Base-by-base conservation (phyloP, 345 rosid species). In the Kernera saxatilis region DNA sequence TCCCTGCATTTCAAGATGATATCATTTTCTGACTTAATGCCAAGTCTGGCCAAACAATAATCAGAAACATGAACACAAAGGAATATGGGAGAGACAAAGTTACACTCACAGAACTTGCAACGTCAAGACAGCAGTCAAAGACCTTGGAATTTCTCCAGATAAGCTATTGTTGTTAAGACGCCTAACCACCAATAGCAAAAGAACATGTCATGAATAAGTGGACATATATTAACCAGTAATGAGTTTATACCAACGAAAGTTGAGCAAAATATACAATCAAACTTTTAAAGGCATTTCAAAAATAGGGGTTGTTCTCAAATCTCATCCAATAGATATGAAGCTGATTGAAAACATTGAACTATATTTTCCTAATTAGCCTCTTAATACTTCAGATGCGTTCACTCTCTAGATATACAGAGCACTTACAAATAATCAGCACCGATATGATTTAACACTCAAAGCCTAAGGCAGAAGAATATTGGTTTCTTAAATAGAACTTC, bases 101-200 rank as follows among this genome's bases (percentile, higher is more conserved):
- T 48, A 35, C 53, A 77, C 80, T 77, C 64, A 77, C 80, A 77
- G 77, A 67, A 77, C 80, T 77, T 71, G 77, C 29, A 77, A 73
- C 5, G 80, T 3, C n/a, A 0, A 23, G 22, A 77, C 63, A 46
- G 74, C 74, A 44, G 81, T 77, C 70, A 77, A 67, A 44, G 81
- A 77, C 77, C 77, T 67, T 35, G 81, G 81, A 59, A 77, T 77
- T 40, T 77, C 81, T 66, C 81, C 81, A 23, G 81, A 72, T 61
- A 77, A 67, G 70, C 40, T 77, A 32, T 77, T 77, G 77, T 72
- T 72, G 54, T 77, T 77, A 19, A 77, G 77, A 77, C 81, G 81
- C 81, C 81, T 77, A 45, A 64, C 3, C 67, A 70, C 61, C 71
- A 70, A 64, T 55, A 70, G 39, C 25, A 76, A 63, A 69, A 35